These are phyloP conservation scores for Colletotrichum cereale DNA, from an alignment of 2,329 filamentous ascomycete genomes.

Conservation along the genomic window DNA sequence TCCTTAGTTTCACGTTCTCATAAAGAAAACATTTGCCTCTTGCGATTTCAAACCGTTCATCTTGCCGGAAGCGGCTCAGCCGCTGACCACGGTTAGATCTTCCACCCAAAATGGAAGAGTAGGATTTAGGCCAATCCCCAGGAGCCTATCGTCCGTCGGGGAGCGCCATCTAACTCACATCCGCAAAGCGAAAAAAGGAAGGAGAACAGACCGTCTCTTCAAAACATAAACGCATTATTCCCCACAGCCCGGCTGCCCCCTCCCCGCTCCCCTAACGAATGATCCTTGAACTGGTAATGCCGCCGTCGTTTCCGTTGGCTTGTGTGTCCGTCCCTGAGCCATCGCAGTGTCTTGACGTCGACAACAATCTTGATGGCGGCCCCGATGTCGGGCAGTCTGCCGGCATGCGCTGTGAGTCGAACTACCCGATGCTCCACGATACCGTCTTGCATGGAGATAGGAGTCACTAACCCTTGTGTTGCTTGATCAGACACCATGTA, in stretches of 20 bases:
- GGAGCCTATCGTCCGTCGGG: not conserved
- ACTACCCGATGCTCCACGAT: not conserved
- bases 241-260: not conserved
- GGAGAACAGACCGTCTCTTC: not conserved
- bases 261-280: not conserved
- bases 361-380: constrained; percentile 7
- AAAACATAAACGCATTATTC: not conserved
- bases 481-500: constrained; percentile 11
- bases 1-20: not conserved
- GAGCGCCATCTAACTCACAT: not conserved
- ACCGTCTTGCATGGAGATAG: too few relatives aligned
- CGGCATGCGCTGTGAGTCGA: constrained; percentile 30
- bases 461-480: not conserved
- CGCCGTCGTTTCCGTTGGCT: not conserved
- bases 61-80: constrained; percentile 6
- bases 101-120: not conserved
- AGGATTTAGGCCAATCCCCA: not conserved
- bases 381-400: constrained; percentile 13
- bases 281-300: not conserved
- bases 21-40: not conserved
- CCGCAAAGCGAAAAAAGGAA: not conserved
- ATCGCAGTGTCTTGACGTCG: not conserved
- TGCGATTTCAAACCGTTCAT: not conserved
- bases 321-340: not conserved
- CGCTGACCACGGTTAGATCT: not conserved